Conservation (phyloP, 78 protist genomes). For the Dictyostelium discoideum region DNA sequence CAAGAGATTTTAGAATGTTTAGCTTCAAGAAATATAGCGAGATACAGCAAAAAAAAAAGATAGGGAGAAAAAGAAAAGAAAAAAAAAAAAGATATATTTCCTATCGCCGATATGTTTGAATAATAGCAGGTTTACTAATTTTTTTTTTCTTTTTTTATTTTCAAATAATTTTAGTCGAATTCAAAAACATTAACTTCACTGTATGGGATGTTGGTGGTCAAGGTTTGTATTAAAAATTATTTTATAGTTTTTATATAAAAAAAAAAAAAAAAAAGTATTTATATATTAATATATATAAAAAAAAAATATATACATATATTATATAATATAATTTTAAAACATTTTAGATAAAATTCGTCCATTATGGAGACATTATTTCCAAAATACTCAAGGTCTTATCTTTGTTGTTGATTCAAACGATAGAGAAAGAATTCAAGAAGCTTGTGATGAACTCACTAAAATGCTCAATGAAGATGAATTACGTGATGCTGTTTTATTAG, state of each 20-base stretch:
- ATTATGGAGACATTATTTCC: constrained; percentile 94
- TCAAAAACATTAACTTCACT: constrained; percentile 94
- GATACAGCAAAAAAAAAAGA: too few species aligned
- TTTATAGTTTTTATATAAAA: not conserved
- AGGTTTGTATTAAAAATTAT: too few species aligned
- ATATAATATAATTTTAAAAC: too few species aligned
- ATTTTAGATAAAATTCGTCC: constrained; percentile 92
- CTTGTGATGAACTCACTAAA: constrained; percentile 89
- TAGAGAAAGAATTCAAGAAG: constrained; percentile 91
- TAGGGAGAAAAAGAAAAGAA: not conserved
- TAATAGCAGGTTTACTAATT: not conserved
- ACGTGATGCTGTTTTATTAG: constrained; percentile 86
- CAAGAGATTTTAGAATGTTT: too few species aligned
- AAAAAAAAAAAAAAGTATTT: too few species aligned
- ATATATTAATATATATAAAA: too few species aligned
- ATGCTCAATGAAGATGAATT: constrained; percentile 87
- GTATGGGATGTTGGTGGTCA: constrained; percentile 99
- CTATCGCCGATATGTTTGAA: not conserved
- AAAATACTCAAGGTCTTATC: constrained; percentile 94
- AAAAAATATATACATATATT: too few species aligned
- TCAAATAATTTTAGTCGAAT: constrained; percentile 70
- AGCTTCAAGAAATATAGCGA: too few species aligned
- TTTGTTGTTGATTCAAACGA: constrained; percentile 98
- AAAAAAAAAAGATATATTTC: not conserved
- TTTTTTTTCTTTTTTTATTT: not conserved